These are phyloP conservation scores for Agaricales sp. DNA, from an alignment of 1,284 basidiomycete genomes.

Conservation along the genomic window DNA sequence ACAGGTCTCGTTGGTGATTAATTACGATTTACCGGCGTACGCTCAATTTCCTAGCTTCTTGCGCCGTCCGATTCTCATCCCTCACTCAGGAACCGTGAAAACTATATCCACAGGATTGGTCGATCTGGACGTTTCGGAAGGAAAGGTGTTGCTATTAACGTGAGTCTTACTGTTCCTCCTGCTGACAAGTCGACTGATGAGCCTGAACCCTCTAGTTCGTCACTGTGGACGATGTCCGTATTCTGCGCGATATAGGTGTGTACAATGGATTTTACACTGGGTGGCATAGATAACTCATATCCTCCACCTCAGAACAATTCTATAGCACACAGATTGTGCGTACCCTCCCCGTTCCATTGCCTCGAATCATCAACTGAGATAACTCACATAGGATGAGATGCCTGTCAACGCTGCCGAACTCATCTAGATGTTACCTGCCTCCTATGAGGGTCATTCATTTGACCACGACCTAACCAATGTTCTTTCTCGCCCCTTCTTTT, in stretches of 20 bases:
- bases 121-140: slow-evolving; percentile 91
- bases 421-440: slow-evolving; percentile 33
- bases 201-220: slow-evolving; percentile 57
- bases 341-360: slow-evolving; percentile 10
- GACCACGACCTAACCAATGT: too few relatives aligned
- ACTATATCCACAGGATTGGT: slow-evolving; percentile 98
- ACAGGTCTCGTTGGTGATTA: slow-evolving; percentile 96
- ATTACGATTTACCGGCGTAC: slow-evolving; percentile 92
- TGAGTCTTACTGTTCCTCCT: slow-evolving; percentile 28
- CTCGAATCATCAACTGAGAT: slow-evolving; percentile 11
- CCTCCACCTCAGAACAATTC: slow-evolving; percentile 55
- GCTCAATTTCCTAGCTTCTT: slow-evolving; percentile 16
- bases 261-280: slow-evolving; percentile 10
- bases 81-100: slow-evolving; percentile 77
- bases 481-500: too few relatives aligned
- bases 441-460: not conserved
- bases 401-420: slow-evolving; percentile 86
- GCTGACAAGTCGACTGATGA: slow-evolving; percentile 9
- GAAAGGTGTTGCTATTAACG: slow-evolving; percentile 90
- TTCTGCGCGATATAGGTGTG: slow-evolving; percentile 83
- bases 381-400: slow-evolving; percentile 72
- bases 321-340: slow-evolving; percentile 83
- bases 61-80: slow-evolving; percentile 1
- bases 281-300: slow-evolving; percentile 13
- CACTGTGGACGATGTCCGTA: slow-evolving; percentile 83